Evolutionary conservation across 2,329 filamentous ascomycete species (phyloP), one percentile per base, ranked within the genome.

Genomic region (Diaporthe helianthi): DNA sequence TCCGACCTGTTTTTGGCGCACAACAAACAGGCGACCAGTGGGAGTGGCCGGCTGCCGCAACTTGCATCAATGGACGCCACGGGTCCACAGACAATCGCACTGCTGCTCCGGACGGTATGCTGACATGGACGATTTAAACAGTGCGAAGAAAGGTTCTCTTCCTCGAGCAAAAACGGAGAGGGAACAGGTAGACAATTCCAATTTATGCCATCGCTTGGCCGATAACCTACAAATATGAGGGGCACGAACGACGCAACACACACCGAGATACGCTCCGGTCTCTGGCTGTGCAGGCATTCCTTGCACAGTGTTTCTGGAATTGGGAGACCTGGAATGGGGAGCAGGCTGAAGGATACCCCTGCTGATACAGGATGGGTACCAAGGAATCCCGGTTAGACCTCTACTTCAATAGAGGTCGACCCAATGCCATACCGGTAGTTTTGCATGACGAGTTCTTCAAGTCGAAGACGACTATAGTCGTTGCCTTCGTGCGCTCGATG

Each of bases 121-220:
- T 66, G 13, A 55, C 22, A 31, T 26, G n/a, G n/a, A n/a, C 6
- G 41, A 7, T 6, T 44, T 13, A 19, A 41, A 36, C 75, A 97
- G 96, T 99, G 67, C 92, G 94, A 80, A 93, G 95, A 85, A 92
- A 97, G 83, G 96, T 99, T 38, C 86, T 99, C 36, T 99, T 99
- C 82, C 87, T 98, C 69, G 96, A 99, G 80, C 90, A 93, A 78
- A 98, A 97, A 79, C 92, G 93, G 79, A 91, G 91, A 79, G 86
- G 86, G 68, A 90, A 87, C 82, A 87, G 81, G 76, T 70, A 70
- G 53, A 58, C 19, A 10, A 17, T 12, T 33, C 24, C 26, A n/a
- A 5, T 24, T 6, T 8, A 13, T 61, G 5, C 19, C 41, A 47
- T 24, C n/a, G 13, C n/a, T 47, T 44, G 26, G 36, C n/a, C 41